phyloP scores from a whole-genome alignment of 2,329 filamentous ascomycete genomes.

The Ceratocystis diversiconidia region DNA sequence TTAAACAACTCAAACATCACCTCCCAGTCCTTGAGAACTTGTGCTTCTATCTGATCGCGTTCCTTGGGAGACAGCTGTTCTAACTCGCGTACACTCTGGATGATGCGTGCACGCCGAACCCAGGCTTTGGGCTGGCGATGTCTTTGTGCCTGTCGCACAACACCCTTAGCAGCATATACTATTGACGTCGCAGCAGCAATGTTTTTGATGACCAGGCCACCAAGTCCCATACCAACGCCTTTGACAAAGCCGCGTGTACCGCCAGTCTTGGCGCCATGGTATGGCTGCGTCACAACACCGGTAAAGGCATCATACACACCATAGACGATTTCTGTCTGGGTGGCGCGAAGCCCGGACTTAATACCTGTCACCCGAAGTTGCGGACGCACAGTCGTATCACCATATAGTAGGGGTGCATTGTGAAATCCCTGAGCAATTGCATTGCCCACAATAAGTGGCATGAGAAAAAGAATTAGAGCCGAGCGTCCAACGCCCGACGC shows the following conservation, averaged over 20 bases:
- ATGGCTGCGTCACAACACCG: conserved; percentile 35
- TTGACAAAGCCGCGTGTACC: conserved; percentile 35
- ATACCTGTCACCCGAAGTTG: conserved; percentile 51
- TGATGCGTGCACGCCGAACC: conserved; percentile 43
- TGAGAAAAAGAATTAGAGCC: conserved; percentile 36
- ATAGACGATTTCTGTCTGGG: conserved; percentile 45
- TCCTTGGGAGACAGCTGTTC: conserved; percentile 25
- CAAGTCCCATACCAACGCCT: conserved; percentile 49
- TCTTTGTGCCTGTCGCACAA: conserved; percentile 45
- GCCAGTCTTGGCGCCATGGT: conserved; percentile 40
- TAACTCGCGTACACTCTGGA: conserved; percentile 40
- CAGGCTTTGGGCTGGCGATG: conserved; percentile 37
- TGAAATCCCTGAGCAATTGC: conserved; percentile 55
- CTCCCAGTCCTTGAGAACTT: conserved; percentile 30
- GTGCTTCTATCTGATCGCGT: conserved; percentile 22
- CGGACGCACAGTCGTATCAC: conserved; percentile 52
- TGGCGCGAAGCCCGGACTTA: conserved; percentile 46
- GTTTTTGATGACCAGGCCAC: conserved; percentile 50
- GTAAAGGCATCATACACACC: conserved; percentile 53
- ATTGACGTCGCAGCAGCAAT: conserved; percentile 45
- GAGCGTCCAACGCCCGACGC: conserved; percentile 37
- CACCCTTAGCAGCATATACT: conserved; percentile 49
- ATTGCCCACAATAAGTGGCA: conserved; percentile 46
- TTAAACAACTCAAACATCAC: conserved; percentile 30
- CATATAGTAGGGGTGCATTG: conserved; percentile 55